Conservation (phyloP, 129 eudicot species). For the Logfia minima region DNA sequence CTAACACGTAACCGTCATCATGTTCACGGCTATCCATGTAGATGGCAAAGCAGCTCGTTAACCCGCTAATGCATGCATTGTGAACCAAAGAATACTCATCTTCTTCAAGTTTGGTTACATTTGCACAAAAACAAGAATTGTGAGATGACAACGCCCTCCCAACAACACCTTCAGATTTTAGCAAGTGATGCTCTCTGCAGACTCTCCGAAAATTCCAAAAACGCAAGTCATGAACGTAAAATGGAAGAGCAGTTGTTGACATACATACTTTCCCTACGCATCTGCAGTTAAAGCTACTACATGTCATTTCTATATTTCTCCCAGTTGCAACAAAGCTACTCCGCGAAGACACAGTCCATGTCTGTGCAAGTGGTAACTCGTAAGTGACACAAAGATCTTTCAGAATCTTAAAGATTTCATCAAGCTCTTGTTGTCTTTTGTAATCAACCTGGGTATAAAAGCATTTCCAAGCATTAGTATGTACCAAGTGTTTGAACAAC, state of each 20-base stretch:
- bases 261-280: constrained; percentile 3
- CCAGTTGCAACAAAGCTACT: constrained; percentile 8
- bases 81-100: constrained; percentile 19
- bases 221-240: neutral
- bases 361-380: constrained; percentile 17
- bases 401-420: constrained; percentile 13
- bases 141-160: constrained; percentile 21
- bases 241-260: constrained; percentile 9
- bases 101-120: constrained; percentile 12
- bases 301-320: constrained; percentile 8
- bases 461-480: neutral
- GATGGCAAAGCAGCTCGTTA: constrained; percentile 13
- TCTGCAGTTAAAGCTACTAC: constrained; percentile 6
- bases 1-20: neutral
- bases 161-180: constrained; percentile 14
- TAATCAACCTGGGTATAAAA: neutral
- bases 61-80: neutral
- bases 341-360: neutral
- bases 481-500: neutral
- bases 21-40: constrained; percentile 3
- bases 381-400: neutral
- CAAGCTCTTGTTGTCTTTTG: neutral
- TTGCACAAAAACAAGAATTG: constrained; percentile 1
- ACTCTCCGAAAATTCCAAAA: neutral
- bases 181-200: constrained; percentile 12